Evolutionary conservation across 2,329 filamentous ascomycete species (phyloP).

Genomic region (Aspergillus sp.): DNA sequence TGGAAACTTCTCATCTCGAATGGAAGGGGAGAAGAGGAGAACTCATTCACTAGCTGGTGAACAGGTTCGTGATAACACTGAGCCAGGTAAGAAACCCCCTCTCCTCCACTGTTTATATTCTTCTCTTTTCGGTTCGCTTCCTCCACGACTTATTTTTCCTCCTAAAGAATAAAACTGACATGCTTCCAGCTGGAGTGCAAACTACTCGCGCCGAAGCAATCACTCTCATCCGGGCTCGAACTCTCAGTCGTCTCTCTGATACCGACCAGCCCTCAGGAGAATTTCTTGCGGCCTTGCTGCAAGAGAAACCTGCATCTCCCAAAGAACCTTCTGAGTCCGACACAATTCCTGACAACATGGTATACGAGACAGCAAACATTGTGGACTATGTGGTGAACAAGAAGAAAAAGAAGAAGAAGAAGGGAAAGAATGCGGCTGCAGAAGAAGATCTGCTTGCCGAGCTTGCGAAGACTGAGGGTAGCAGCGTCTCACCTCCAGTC

Average conservation of each 20-base stretch:
- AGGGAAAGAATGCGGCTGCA: neutral
- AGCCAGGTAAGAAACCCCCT: neutral
- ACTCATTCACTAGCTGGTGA: neutral
- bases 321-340: neutral
- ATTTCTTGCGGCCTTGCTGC: neutral
- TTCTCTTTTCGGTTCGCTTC: neutral
- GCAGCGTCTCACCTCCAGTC: neutral
- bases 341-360: neutral
- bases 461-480: neutral
- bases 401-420: conserved; percentile 11
- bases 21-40: neutral
- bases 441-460: neutral
- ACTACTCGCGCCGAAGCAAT: conserved; percentile 16
- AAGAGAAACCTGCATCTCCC: neutral
- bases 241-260: conserved; percentile 10
- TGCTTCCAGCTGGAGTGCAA: neutral
- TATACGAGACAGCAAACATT: neutral
- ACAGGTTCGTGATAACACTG: neutral
- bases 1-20: neutral
- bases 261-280: neutral
- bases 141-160: neutral
- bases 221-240: conserved; percentile 15
- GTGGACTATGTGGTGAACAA: conserved; percentile 6
- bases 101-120: neutral
- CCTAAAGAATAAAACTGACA: neutral